Conservation (phyloP, 2,329 filamentous ascomycete genomes). For the Monascus ruber region DNA sequence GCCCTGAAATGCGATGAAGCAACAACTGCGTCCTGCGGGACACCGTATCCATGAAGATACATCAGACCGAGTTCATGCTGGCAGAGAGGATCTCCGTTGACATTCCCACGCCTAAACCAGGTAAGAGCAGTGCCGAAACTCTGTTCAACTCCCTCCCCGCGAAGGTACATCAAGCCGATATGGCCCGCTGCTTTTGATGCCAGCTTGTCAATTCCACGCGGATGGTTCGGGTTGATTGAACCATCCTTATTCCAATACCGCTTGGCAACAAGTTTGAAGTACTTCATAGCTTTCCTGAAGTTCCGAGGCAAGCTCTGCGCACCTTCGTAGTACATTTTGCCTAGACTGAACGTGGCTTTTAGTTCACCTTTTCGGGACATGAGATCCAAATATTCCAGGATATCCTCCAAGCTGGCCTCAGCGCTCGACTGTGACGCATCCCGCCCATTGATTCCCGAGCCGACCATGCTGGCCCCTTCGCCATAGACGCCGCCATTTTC, state of each 20-base stretch:
- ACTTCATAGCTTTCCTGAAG: constrained; percentile 60
- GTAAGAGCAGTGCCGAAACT: constrained; percentile 63
- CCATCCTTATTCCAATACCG: constrained; percentile 75
- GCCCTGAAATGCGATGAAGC: constrained; percentile 67
- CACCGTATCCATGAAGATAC: constrained; percentile 66
- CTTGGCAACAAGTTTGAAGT: constrained; percentile 68
- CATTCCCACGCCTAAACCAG: constrained; percentile 74
- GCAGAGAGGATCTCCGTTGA: constrained; percentile 66
- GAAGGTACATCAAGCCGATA: constrained; percentile 78
- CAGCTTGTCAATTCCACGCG: constrained; percentile 60
- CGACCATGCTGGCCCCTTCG: constrained; percentile 82
- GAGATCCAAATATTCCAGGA: constrained; percentile 85
- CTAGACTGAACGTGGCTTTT: constrained; percentile 75
- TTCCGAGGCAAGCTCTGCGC: constrained; percentile 63
- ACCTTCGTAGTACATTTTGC: constrained; percentile 80
- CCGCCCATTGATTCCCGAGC: constrained; percentile 71
- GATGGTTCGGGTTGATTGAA: constrained; percentile 58
- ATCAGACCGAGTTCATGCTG: constrained; percentile 77
- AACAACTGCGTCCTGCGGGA: constrained; percentile 55
- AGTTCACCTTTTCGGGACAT: constrained; percentile 84
- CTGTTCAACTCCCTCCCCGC: constrained; percentile 73
- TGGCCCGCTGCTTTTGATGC: constrained; percentile 78
- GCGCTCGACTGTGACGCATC: constrained; percentile 64
- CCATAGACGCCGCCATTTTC: constrained; percentile 88
- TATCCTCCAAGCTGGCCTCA: constrained; percentile 80